Evolutionary conservation across 2,329 filamentous ascomycete genomes (phyloP).

Genomic region (Paraphoma chrysanthemicola): DNA sequence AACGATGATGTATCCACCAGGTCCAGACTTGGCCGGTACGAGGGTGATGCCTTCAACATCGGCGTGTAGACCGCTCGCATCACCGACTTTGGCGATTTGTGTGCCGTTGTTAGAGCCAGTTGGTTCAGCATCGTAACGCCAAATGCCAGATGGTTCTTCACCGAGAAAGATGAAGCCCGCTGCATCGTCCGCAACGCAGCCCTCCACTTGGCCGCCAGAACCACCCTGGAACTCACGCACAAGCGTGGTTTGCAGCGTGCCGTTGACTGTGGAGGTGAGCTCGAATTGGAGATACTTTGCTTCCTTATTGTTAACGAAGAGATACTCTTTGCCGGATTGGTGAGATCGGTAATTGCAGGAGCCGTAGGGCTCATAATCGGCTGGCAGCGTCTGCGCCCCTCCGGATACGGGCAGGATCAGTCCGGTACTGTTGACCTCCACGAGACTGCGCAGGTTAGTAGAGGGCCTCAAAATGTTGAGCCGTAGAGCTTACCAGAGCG

Average conservation of each 20-base stretch:
- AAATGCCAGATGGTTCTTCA: constrained; percentile 60
- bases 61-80: constrained; percentile 55
- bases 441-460: constrained; percentile 47
- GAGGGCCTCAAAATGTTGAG: background rate
- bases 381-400: constrained; percentile 55
- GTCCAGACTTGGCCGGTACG: constrained; percentile 53
- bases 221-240: constrained; percentile 61
- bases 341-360: constrained; percentile 60
- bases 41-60: constrained; percentile 64
- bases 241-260: constrained; percentile 54
- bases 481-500: constrained; percentile 57
- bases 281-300: constrained; percentile 63
- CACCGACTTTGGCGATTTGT: constrained; percentile 53
- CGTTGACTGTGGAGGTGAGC: constrained; percentile 49
- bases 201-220: constrained; percentile 61
- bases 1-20: constrained; percentile 59
- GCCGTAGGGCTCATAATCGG: constrained; percentile 59
- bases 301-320: constrained; percentile 63
- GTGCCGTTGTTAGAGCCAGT: constrained; percentile 46
- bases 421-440: constrained; percentile 58
- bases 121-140: constrained; percentile 62
- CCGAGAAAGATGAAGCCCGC: constrained; percentile 61
- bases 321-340: constrained; percentile 57
- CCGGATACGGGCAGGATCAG: constrained; percentile 53
- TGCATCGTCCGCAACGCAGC: constrained; percentile 61